Evolutionary conservation across 495 filamentous ascomycete genomes (phyloP), one percentile per base, ranked within the genome.

Genomic region (Jackrogersella multiformis): DNA sequence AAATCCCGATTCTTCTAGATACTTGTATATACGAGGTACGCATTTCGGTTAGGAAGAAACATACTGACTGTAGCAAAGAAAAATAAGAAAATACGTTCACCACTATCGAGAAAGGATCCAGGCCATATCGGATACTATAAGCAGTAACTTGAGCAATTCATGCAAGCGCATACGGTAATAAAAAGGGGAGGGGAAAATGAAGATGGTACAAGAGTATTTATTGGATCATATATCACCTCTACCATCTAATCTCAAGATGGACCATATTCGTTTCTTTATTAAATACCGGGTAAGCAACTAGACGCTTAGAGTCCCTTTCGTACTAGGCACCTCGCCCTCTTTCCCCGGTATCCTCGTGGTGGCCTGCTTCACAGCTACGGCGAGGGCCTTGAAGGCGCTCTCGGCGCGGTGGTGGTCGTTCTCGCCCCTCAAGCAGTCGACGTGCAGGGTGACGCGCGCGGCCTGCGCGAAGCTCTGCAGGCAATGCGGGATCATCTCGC

Each of bases 391-490:
- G 75, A 99, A 98, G 41, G 95, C 95, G 74, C 91, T 94, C 86
- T 99, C 95, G 24, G 95, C 96, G 52, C 93, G 82, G 77, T 98
- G 95, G 78, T 99, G 95, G 78, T 99, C 96, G 78, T 98, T 99
- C 45, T 90, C 86, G 23, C 95, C 95, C 54, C 90, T 84, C 41
- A 96, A 72, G 74, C 90, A 92, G 75, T 97, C 92, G 48, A 98
- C 91, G 81, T 99, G 95, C 78, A 98, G 75, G 26, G 95, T 99
- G 46, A 97, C 83, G n/a, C 91, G 87, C 5, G 95, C 92, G 4
- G 86, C 90, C 81, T 94, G 90, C 36, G 94, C 93, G 79, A 97
- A 99, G 79, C 90, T 94, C 79, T 93, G 88, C 77, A 99, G 76
- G 45, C 94, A 94, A 80, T 99, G 95, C 52, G 95, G 94, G 54